Base-by-base conservation (phyloP, 495 filamentous ascomycete species). In the Monascus purpureus region DNA sequence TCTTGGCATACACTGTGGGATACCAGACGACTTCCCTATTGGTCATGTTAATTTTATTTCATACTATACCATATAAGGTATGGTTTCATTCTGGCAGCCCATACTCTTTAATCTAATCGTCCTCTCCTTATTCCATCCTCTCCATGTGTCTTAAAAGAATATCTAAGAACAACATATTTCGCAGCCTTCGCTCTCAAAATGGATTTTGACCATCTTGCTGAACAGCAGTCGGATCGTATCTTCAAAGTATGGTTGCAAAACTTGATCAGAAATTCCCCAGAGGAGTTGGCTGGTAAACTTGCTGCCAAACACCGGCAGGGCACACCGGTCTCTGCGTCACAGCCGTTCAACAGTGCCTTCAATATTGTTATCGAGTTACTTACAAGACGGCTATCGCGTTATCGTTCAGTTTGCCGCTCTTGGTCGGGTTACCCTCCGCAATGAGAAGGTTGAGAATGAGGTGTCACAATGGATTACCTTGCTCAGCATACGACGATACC, bases 391-490 rank as follows among this genome's bases (percentile, higher is more conserved):
- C 11, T 25, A 22, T 32, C 42, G 41, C 13, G 45, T 49, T 2
- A 3, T 46, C n/a, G 50, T 51, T 35, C 42, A 42, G n/a, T 53
- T 53, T 38, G 28, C 39, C 0, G 40, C 35, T 22, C 38, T 53
- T 25, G 45, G 50, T 37, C 45, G 47, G 5, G 40, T 35, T 19
- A 18, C 39, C 14, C 26, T 28, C 24, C 47, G 47, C 30, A 44
- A 38, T 29, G 49, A 58, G 41, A 57, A 58, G 36, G 44, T 61
- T 15, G 27, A 41, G 13, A 55, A 53, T 42, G 57, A 67, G 40
- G 49, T 5, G 47, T 57, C 8, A 52, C 55, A 0, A 50, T 63
- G 39, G 18, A 37, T 9, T 67, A 57, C 23, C 28, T 65, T 25
- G 40, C 28, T 28, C 33, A 50, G n/a, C 22, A 53, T 22, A 60